These are phyloP conservation scores for Ophiocordyceps polyrhachis-furcata DNA, from an alignment of 2,329 filamentous ascomycete species.

Conservation along the genomic window DNA sequence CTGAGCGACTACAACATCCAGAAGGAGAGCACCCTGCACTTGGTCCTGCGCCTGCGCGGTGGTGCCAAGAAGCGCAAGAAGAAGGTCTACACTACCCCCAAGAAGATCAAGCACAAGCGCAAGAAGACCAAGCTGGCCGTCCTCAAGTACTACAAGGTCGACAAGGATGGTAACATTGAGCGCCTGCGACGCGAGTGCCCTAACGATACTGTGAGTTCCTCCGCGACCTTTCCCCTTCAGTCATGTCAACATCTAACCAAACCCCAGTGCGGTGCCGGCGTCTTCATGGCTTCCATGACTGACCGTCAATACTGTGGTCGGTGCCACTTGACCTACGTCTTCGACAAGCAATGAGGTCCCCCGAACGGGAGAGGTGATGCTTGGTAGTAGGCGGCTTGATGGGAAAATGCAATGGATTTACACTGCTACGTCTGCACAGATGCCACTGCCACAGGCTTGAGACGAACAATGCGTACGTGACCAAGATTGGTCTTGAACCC, in stretches of 20 bases:
- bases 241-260: not conserved
- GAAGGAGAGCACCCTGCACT: conserved; percentile 98
- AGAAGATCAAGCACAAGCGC: conserved; percentile 99
- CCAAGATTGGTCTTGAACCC: conserved; percentile 6
- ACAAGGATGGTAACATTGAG: conserved; percentile 99
- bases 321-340: conserved; percentile 57
- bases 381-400: conserved; percentile 12
- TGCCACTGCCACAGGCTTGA: conserved; percentile 20
- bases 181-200: conserved; percentile 97
- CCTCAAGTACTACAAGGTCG: conserved; percentile 99
- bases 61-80: conserved; percentile 99
- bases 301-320: conserved; percentile 93
- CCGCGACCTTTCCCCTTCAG: not conserved
- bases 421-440: conserved; percentile 25
- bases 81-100: conserved; percentile 99
- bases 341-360: conserved; percentile 40
- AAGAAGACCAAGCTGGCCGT: conserved; percentile 99
- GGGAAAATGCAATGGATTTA: conserved; percentile 13
- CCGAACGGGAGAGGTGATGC: conserved; percentile 3
- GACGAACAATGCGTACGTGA: conserved; percentile 17
- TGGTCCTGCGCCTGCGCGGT: conserved; percentile 95
- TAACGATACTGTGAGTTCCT: conserved; percentile 54
- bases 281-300: conserved; percentile 99
- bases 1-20: conserved; percentile 99
- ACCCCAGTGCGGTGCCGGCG: conserved; percentile 83